These are phyloP conservation scores for Macrophomina pseudophaseolina DNA, from an alignment of 2,329 filamentous ascomycete genomes.

Conservation along the genomic window DNA sequence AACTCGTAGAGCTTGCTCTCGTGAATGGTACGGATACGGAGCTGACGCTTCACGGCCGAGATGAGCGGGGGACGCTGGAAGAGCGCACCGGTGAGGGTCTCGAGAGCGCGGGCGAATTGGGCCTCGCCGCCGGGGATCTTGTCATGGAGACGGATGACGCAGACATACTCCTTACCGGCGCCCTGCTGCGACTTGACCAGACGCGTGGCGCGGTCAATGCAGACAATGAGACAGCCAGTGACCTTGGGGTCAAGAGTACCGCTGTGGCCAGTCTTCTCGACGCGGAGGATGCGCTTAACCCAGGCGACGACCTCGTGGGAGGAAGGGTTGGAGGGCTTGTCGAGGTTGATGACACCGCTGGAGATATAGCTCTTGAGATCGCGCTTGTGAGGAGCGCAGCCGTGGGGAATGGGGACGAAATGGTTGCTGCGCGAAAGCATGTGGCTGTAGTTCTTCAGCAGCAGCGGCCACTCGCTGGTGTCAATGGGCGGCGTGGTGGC, in stretches of 20 bases:
- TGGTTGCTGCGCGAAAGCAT: slow-evolving; percentile 93
- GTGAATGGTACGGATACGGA: slow-evolving; percentile 97
- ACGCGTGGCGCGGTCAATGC: slow-evolving; percentile 94
- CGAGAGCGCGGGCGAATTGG: slow-evolving; percentile 89
- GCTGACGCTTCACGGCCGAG: slow-evolving; percentile 97
- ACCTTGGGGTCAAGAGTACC: slow-evolving; percentile 98
- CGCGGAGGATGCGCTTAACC: slow-evolving; percentile 96
- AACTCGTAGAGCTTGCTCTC: slow-evolving; percentile 96
- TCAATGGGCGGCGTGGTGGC: slow-evolving; percentile 74
- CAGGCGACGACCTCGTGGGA: slow-evolving; percentile 99
- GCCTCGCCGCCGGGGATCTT: slow-evolving; percentile 92
- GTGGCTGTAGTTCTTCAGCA: slow-evolving; percentile 95
- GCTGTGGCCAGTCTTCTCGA: slow-evolving; percentile 97
- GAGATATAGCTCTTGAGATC: slow-evolving; percentile 97
- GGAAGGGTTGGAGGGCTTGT: slow-evolving; percentile 96
- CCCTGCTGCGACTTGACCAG: slow-evolving; percentile 99
- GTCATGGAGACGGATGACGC: slow-evolving; percentile 92
- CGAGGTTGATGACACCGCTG: slow-evolving; percentile 97
- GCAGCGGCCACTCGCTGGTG: slow-evolving; percentile 88
- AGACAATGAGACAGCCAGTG: slow-evolving; percentile 92
- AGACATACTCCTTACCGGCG: slow-evolving; percentile 98
- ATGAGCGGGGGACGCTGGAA: slow-evolving; percentile 98
- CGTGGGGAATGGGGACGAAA: slow-evolving; percentile 94
- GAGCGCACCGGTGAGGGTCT: slow-evolving; percentile 93
- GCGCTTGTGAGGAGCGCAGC: slow-evolving; percentile 87